A percentile compares a stretch with the other conserved stretches of the same genome.
Conservation (phyloP, 176 grass and related monocot species). For the Eragrostis curvula region DNA sequence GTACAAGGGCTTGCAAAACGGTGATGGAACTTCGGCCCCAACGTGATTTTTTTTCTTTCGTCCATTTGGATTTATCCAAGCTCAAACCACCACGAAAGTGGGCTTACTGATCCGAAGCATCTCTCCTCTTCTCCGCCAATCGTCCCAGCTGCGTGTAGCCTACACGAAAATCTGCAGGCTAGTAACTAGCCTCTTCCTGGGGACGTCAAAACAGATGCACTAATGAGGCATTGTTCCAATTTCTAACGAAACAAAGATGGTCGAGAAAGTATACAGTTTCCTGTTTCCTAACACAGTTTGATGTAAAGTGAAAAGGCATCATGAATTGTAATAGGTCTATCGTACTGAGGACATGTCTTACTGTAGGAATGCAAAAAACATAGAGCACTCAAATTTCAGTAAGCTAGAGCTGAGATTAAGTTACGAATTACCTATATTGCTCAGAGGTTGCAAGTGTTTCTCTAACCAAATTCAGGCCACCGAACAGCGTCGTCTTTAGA, state of each 20-base stretch:
- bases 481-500: constrained; percentile 44
- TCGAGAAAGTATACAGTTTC: neutral
- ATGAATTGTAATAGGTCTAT: no score
- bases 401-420: neutral
- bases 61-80: neutral
- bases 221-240: neutral
- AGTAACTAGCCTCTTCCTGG: neutral
- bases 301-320: neutral
- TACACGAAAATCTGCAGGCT: neutral
- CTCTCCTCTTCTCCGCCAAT: neutral
- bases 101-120: neutral
- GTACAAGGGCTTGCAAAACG: neutral
- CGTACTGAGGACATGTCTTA: no score
- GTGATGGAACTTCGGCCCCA: neutral
- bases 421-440: neutral
- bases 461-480: constrained; percentile 59
- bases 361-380: neutral
- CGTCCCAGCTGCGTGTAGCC: neutral
- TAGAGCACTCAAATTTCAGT: neutral
- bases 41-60: neutral
- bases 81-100: neutral
- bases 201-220: neutral
- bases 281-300: neutral
- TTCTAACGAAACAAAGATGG: neutral
- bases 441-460: neutral